phyloP scores from a whole-genome alignment of 148 eudicot species.

The Dianthus caryophyllus region DNA sequence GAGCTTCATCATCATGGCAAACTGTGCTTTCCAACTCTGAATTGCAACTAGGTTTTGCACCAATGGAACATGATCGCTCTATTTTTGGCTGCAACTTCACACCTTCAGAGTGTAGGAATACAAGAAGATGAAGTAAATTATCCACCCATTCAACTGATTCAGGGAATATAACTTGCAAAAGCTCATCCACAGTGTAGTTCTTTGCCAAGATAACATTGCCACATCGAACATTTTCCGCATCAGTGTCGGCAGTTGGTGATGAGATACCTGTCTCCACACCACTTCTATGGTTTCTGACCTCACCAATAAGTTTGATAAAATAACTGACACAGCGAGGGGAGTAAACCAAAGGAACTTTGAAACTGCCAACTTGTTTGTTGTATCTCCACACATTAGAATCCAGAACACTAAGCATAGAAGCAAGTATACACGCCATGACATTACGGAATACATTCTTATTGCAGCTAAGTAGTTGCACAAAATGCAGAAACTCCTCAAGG shows the following conservation, averaged over 20 bases:
- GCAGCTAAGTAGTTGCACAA: slow-evolving; percentile 52
- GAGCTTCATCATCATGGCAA: slow-evolving; percentile 95
- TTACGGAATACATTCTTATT: slow-evolving; percentile 54
- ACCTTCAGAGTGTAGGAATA: slow-evolving; percentile 82
- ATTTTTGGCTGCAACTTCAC: slow-evolving; percentile 67
- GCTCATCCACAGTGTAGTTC: slow-evolving; percentile 55
- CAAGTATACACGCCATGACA: slow-evolving; percentile 59
- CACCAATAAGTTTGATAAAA: slow-evolving; percentile 61
- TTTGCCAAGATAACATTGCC: slow-evolving; percentile 40
- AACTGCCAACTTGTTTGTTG: slow-evolving; percentile 43
- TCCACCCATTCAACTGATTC: slow-evolving; percentile 75
- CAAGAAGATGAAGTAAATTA: slow-evolving; percentile 61
- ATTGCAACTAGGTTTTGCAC: slow-evolving; percentile 46
- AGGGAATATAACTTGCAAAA: slow-evolving; percentile 55
- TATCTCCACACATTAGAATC: slow-evolving; percentile 58
- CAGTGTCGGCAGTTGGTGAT: slow-evolving; percentile 27
- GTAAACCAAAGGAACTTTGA: slow-evolving; percentile 67
- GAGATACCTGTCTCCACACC: slow-evolving; percentile 32
- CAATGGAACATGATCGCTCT: slow-evolving; percentile 65
- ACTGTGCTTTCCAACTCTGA: slow-evolving; percentile 62
- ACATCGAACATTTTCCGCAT: slow-evolving; percentile 33
- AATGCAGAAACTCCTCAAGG: slow-evolving; percentile 75
- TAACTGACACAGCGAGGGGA: slow-evolving; percentile 68
- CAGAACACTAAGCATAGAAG: slow-evolving; percentile 54
- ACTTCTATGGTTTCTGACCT: slow-evolving; percentile 47